Conservation (phyloP, 495 filamentous ascomycete genomes). For the Neurospora terricola region DNA sequence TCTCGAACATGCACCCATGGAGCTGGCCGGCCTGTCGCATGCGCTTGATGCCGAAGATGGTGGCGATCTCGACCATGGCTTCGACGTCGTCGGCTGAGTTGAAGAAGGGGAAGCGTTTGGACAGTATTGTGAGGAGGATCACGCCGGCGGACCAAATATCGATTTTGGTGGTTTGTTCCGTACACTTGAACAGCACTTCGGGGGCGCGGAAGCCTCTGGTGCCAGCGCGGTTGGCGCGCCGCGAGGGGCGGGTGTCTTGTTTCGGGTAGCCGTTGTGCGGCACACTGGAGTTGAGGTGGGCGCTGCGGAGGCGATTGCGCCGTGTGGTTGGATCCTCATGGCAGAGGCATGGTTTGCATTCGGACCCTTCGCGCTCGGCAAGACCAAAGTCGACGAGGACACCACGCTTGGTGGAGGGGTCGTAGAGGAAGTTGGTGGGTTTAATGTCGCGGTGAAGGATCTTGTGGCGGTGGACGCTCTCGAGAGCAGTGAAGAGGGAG, state of each 20-base stretch:
- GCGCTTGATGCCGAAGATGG: slow-evolving; percentile 75
- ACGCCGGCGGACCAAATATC: slow-evolving; percentile 97
- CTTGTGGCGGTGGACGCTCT: slow-evolving; percentile 65
- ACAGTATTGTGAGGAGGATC: slow-evolving; percentile 83
- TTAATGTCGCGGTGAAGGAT: slow-evolving; percentile 98
- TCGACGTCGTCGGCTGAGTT: slow-evolving; percentile 95
- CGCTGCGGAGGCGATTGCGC: slow-evolving; percentile 27
- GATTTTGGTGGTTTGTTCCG: slow-evolving; percentile 88
- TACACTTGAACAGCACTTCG: slow-evolving; percentile 96
- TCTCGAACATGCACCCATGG: slow-evolving; percentile 81
- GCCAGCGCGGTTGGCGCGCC: slow-evolving; percentile 89
- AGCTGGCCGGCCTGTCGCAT: slow-evolving; percentile 77
- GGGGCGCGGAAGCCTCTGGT: slow-evolving; percentile 93
- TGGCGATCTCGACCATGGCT: slow-evolving; percentile 92
- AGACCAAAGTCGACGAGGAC: slow-evolving; percentile 96
- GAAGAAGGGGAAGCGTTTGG: slow-evolving; percentile 92
- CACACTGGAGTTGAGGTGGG: slow-evolving; percentile 31
- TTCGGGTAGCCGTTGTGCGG: slow-evolving; percentile 66
- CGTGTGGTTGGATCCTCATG: slow-evolving; percentile 36
- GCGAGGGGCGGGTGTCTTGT: slow-evolving; percentile 75
- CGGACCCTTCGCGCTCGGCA: slow-evolving; percentile 70
- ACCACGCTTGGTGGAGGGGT: slow-evolving; percentile 65
- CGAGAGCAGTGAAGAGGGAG: slow-evolving; percentile 76
- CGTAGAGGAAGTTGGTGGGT: slow-evolving; percentile 98
- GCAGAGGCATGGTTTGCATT: slow-evolving; percentile 66